Evolutionary conservation across 2,329 filamentous ascomycete species (phyloP).

Genomic region (Exserohilum turcica): DNA sequence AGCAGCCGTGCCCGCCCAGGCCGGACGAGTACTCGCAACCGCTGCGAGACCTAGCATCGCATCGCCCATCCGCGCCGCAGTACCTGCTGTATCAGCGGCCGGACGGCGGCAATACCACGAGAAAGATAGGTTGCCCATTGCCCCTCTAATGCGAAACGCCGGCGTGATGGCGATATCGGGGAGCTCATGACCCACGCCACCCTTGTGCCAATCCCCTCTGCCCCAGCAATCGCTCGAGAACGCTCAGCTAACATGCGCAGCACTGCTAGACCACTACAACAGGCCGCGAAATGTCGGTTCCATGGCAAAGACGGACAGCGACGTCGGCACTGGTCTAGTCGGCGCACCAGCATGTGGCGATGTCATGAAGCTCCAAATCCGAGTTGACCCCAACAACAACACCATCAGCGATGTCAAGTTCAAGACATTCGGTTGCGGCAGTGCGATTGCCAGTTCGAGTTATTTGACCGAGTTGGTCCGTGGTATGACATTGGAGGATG

Average conservation of each 20-base stretch:
- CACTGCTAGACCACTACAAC: conserved; percentile 79
- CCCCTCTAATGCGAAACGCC: not conserved
- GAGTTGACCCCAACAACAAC: conserved; percentile 84
- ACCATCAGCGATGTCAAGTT: conserved; percentile 95
- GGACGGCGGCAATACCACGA: conserved; percentile 65
- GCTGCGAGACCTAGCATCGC: conserved; percentile 57
- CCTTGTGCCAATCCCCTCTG: not conserved
- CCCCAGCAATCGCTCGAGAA: conserved; percentile 10
- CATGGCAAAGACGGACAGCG: conserved; percentile 76
- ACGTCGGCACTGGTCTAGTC: conserved; percentile 90
- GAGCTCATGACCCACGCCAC: conserved; percentile 7
- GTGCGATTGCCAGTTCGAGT: conserved; percentile 90
- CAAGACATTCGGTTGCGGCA: conserved; percentile 96
- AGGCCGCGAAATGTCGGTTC: conserved; percentile 78
- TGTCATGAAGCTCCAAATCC: conserved; percentile 93
- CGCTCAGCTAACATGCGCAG: conserved; percentile 49
- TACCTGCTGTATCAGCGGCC: conserved; percentile 48
- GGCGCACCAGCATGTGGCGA: conserved; percentile 89
- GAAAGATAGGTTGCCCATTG: conserved; percentile 60
- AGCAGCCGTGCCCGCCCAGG: conserved; percentile 58
- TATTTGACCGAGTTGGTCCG: conserved; percentile 94
- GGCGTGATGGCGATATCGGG: conserved; percentile 20
- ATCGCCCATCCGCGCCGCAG: conserved; percentile 52
- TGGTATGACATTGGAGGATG: conserved; percentile 96
- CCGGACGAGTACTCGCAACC: conserved; percentile 57